These are phyloP conservation scores for Cochliopodium minus DNA, from an alignment of 208 protist species.

Conservation along the genomic window DNA sequence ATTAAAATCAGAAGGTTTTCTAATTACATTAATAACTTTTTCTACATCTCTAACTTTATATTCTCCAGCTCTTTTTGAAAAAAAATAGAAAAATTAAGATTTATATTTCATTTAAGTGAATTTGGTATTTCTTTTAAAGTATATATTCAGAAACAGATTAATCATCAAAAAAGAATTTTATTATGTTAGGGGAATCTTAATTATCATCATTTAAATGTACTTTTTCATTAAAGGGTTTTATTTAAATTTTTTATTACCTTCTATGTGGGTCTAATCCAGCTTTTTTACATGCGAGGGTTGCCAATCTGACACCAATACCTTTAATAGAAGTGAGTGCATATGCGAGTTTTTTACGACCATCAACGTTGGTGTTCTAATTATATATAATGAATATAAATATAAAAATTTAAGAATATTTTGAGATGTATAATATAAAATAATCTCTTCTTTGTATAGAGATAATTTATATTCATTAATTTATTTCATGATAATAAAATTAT, in stretches of 20 bases:
- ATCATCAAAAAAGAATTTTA: neutral
- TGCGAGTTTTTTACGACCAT: slow-evolving; percentile 40
- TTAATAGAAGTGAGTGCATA: slow-evolving; percentile 94
- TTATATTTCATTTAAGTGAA: slow-evolving; percentile 35
- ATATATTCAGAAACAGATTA: neutral
- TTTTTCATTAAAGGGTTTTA: too few relatives aligned
- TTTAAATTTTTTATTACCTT: slow-evolving; percentile 47
- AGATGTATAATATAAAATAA: too few relatives aligned
- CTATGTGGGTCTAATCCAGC: slow-evolving; percentile 89
- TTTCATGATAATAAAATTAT: too few relatives aligned
- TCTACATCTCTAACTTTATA: slow-evolving; percentile 73
- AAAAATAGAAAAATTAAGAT: neutral
- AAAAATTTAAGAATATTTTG: too few relatives aligned
- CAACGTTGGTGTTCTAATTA: slow-evolving; percentile 99
- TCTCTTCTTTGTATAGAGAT: too few relatives aligned
- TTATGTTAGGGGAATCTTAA: neutral
- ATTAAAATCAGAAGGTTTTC: slow-evolving; percentile 92
- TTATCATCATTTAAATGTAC: neutral
- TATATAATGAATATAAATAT: too few relatives aligned
- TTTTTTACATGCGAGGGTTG: slow-evolving; percentile 94
- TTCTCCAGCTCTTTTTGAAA: neutral
- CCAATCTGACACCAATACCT: slow-evolving; percentile 96
- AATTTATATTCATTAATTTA: too few relatives aligned
- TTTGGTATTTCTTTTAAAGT: slow-evolving; percentile 2
- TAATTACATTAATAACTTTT: slow-evolving; percentile 84